These are phyloP conservation scores for Yarrowia porcina DNA, from an alignment of 805 yeast genomes.

Conservation along the genomic window DNA sequence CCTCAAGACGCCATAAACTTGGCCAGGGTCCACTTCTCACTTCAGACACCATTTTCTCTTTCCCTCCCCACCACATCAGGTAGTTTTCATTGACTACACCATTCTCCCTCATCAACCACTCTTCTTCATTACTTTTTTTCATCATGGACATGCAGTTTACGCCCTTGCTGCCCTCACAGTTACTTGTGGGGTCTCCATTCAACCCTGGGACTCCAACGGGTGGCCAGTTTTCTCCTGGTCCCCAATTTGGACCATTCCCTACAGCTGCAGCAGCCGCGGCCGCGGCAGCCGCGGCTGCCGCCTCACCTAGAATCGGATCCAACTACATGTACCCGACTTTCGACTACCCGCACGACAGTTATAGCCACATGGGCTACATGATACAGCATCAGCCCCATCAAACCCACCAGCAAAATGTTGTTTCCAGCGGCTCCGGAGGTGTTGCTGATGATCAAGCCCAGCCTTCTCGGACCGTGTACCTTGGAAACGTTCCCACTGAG, in stretches of 20 bases:
- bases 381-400: constrained; percentile 28
- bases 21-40: background rate
- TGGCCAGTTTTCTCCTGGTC: constrained; percentile 33
- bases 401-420: constrained; percentile 22
- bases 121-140: constrained; percentile 29
- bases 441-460: background rate
- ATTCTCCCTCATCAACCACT: background rate
- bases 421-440: constrained; percentile 21
- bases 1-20: background rate
- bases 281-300: constrained; percentile 23
- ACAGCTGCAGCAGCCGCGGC: constrained; percentile 29
- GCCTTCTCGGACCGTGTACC: constrained; percentile 68
- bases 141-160: constrained; percentile 38
- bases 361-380: constrained; percentile 21
- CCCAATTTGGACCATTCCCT: constrained; percentile 23
- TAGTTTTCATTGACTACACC: background rate
- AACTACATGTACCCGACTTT: constrained; percentile 17
- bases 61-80: background rate
- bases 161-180: constrained; percentile 39
- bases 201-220: constrained; percentile 39
- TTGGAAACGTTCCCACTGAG: constrained; percentile 84
- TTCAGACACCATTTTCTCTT: background rate
- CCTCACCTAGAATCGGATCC: constrained; percentile 20
- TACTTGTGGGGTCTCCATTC: constrained; percentile 40
- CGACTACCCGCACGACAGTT: constrained; percentile 6